Evolutionary conservation across 2,329 filamentous ascomycete genomes (phyloP), one percentile per base, ranked within the genome.

Genomic region (Aspergillus ochraceus): DNA sequence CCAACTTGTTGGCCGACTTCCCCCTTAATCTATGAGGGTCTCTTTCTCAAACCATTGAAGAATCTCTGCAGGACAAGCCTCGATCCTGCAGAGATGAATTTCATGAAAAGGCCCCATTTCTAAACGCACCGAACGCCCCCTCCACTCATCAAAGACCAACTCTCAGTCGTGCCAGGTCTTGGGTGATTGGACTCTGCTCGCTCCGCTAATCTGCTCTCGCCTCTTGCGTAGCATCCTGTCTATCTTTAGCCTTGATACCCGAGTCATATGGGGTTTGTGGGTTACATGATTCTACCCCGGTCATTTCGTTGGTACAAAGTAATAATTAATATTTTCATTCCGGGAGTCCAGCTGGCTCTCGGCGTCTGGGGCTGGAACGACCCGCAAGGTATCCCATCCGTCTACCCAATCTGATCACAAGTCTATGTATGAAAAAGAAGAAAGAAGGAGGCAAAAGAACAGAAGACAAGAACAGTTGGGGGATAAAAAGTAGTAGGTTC

Each of bases 381-480:
- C 17, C 17, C 55, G 49, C 52, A 58, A 39, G 54, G 46, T 11
- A 36, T 52, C 52, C 52, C 26, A 29, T 29, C 26, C 45, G 45
- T 61, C 63, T 59, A 59, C 61, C 59, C 61, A 62, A 59, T 55
- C 62, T 63, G 65, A 71, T 54, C 47, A 60, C 66, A 69, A 62
- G 60, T 73, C 70, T 71, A 71, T 64, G 52, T 52, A 54, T 56
- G 49, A 52, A 52, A 47, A 24, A 49, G 32, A 17, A 12, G 10
- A 60, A 53, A 12, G 36, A 51, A 50, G 54, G 32, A 52, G 50
- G 64, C 60, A 67, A 70, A 62, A 67, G 47, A 46, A 42, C 51
- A 26, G 57, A 63, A 36, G 54, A 60, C 50, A 60, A 58, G 55
- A 55, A 63, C 61, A 52, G 54, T 42, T 45, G 57, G 29, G 42